A percentile compares a stretch with the other conserved stretches of the same genome.
Conservation (phyloP, 2,329 filamentous ascomycete species). For the Eurotiales sp. region DNA sequence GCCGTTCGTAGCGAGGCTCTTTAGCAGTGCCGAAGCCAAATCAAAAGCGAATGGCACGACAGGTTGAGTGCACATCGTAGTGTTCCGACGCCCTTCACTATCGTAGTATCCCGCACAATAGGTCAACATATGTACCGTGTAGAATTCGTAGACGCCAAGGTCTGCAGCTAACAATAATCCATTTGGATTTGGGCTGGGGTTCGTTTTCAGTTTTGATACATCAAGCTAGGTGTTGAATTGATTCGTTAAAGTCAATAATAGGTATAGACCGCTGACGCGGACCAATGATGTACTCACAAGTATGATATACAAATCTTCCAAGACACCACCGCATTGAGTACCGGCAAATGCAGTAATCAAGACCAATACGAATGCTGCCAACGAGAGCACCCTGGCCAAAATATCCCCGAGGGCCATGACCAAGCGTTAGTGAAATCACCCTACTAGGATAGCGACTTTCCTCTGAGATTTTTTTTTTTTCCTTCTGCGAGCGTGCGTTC, state of each 20-base stretch:
- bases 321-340: slow-evolving; percentile 4
- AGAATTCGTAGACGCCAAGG: slow-evolving; percentile 9
- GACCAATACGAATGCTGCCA: neutral
- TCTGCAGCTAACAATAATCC: neutral
- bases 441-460: too few species aligned
- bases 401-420: slow-evolving; percentile 6
- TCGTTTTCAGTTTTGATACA: neutral
- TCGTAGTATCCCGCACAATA: slow-evolving; percentile 10
- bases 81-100: neutral
- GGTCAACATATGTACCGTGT: slow-evolving; percentile 5
- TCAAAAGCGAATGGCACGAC: slow-evolving; percentile 9
- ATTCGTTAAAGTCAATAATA: neutral
- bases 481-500: too few species aligned
- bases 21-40: neutral
- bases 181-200: neutral
- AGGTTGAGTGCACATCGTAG: slow-evolving; percentile 1
- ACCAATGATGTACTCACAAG: too few species aligned
- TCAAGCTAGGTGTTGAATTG: neutral
- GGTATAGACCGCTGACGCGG: neutral
- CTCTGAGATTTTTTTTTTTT: neutral
- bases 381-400: neutral
- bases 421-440: too few species aligned
- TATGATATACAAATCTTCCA: slow-evolving; percentile 2
- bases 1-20: neutral
- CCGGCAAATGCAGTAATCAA: slow-evolving; percentile 11